These are phyloP conservation scores for Ceratocystis lukuohia DNA, from an alignment of 2,329 filamentous ascomycete species.

Conservation along the genomic window DNA sequence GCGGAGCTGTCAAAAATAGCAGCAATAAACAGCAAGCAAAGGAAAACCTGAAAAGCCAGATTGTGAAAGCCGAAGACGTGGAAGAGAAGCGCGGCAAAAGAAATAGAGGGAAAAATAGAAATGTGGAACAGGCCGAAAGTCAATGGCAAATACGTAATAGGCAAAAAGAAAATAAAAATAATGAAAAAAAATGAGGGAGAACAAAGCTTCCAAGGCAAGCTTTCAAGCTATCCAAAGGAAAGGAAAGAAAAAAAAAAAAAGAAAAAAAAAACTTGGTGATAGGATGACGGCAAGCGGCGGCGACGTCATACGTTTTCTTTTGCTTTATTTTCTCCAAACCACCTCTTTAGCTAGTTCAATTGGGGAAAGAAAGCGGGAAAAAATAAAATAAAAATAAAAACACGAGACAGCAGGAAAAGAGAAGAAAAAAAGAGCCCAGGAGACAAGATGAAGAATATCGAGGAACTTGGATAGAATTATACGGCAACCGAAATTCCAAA, in stretches of 20 bases:
- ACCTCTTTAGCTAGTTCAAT: too few species aligned
- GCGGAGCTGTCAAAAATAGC: not conserved
- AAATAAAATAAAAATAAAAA: not conserved
- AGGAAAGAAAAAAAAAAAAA: not conserved
- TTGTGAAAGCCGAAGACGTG: too few species aligned
- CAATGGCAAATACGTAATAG: not conserved
- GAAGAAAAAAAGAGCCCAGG: not conserved
- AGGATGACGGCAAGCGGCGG: not conserved
- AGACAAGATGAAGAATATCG: not conserved
- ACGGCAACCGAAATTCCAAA: not conserved
- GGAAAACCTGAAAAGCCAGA: not conserved
- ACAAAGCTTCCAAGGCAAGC: not conserved
- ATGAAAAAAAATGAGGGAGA: not conserved
- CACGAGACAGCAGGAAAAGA: conserved; percentile 6
- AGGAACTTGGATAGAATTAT: not conserved
- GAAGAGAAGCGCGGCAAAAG: not conserved
- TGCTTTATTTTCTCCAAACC: not conserved
- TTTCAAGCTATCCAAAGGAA: not conserved
- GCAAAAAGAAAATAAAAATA: not conserved
- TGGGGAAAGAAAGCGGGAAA: not conserved
- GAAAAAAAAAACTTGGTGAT: not conserved
- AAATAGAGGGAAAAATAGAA: not conserved
- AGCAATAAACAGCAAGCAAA: not conserved
- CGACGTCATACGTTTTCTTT: conserved; percentile 10
- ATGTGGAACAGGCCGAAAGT: not conserved